Percentiles rank a stretch among this genome's conserved stretches.
Evolutionary conservation across 768 basidiomycete genomes (phyloP).

Genomic region (Postia placenta): DNA sequence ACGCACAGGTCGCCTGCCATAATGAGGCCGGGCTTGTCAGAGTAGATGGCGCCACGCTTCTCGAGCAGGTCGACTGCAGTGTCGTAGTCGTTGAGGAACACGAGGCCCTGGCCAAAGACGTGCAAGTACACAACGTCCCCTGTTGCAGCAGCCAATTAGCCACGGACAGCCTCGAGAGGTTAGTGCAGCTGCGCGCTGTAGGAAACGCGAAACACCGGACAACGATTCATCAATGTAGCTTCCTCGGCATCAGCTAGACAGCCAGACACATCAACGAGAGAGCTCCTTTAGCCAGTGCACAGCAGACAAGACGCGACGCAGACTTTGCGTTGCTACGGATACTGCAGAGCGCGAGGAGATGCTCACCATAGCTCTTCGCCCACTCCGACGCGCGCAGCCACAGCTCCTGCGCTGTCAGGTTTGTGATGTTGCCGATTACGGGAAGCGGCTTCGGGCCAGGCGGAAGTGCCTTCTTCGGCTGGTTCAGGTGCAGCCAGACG

Average conservation of each 20-base stretch:
- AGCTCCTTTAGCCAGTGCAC: too few relatives aligned
- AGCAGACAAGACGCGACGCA: background rate
- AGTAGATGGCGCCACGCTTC: constrained; percentile 63
- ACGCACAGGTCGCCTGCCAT: constrained; percentile 71
- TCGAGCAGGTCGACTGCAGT: constrained; percentile 62
- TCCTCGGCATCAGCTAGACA: too few relatives aligned
- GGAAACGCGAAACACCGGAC: too few relatives aligned
- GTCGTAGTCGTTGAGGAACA: constrained; percentile 60
- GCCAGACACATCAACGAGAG: too few relatives aligned
- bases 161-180: too few relatives aligned
- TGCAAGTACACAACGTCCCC: constrained; percentile 64
- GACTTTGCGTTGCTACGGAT: background rate
- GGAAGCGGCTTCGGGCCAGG: constrained; percentile 65
- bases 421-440: constrained; percentile 55
- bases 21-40: constrained; percentile 63
- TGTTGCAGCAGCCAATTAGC: too few relatives aligned
- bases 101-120: constrained; percentile 57
- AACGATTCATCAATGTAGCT: too few relatives aligned
- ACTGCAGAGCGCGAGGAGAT: background rate
- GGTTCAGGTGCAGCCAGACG: constrained; percentile 9
- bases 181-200: too few relatives aligned
- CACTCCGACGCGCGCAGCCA: constrained; percentile 60
- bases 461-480: constrained; percentile 35
- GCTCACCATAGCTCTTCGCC: constrained; percentile 59
- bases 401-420: constrained; percentile 54